Evolutionary conservation across 768 basidiomycete genomes (phyloP).

Genomic region (Kwoniella bestiolae): DNA sequence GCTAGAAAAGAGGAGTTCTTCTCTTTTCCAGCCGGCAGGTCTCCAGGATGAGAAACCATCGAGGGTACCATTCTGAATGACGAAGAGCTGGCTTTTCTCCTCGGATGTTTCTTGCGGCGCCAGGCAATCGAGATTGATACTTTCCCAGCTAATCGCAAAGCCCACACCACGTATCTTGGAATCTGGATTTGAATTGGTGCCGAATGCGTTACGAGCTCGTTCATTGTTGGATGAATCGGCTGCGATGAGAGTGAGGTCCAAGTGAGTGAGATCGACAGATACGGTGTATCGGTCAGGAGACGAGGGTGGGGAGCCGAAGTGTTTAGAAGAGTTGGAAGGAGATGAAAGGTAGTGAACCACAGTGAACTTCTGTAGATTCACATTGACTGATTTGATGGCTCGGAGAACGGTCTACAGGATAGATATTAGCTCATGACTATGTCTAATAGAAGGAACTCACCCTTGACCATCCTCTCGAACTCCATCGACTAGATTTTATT

Average conservation of each 20-base stretch:
- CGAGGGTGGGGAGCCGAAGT: neutral
- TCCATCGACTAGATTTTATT: slow-evolving; percentile 22
- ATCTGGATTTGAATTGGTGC: slow-evolving; percentile 35
- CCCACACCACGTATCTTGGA: slow-evolving; percentile 43
- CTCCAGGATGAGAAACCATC: slow-evolving; percentile 48
- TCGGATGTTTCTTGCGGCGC: slow-evolving; percentile 31
- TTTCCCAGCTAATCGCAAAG: slow-evolving; percentile 28
- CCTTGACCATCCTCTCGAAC: slow-evolving; percentile 27
- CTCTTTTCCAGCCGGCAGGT: slow-evolving; percentile 44
- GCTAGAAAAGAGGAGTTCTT: slow-evolving; percentile 46
- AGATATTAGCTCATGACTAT: neutral
- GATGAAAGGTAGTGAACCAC: slow-evolving; percentile 31
- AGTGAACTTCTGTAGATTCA: slow-evolving; percentile 28
- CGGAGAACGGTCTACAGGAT: slow-evolving; percentile 40
- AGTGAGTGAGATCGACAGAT: slow-evolving; percentile 29
- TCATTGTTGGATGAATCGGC: slow-evolving; percentile 49
- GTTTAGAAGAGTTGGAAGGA: neutral
- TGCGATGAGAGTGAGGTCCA: slow-evolving; percentile 28
- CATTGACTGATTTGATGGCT: slow-evolving; percentile 35
- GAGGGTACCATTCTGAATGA: slow-evolving; percentile 31
- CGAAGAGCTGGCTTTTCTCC: slow-evolving; percentile 38
- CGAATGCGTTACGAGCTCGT: slow-evolving; percentile 46
- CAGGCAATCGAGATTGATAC: slow-evolving; percentile 34
- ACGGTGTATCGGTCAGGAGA: slow-evolving; percentile 29
- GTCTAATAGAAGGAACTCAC: slow-evolving; percentile 18